Evolutionary conservation across 176 grass and related monocot genomes (phyloP).

Genomic region (Saccharum spontaneum): DNA sequence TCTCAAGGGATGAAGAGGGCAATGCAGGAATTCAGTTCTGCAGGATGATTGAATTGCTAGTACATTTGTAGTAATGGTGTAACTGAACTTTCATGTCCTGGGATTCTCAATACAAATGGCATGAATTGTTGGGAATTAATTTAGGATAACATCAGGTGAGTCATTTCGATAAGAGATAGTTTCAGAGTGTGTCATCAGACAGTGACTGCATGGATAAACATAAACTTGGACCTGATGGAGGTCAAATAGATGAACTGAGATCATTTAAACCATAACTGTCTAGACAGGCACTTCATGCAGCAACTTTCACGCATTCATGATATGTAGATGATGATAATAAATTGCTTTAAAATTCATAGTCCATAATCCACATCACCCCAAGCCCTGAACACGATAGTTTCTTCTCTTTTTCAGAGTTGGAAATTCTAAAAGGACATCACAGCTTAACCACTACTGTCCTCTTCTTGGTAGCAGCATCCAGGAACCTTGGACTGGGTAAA

Average conservation of each 20-base stretch:
- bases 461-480: conserved; percentile 44
- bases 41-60: conserved; percentile 1
- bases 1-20: conserved; percentile 17
- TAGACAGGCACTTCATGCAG: conserved; percentile 27
- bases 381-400: not conserved
- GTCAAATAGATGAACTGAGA: conserved; percentile 25
- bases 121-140: not conserved
- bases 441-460: conserved; percentile 47
- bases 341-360: not conserved
- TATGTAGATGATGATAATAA: not conserved
- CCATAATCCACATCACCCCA: conserved; percentile 15
- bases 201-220: conserved; percentile 36
- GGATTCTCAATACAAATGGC: conserved; percentile 1
- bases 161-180: not conserved
- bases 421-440: conserved; percentile 25
- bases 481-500: conserved; percentile 45
- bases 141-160: not conserved
- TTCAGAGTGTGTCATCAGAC: not conserved
- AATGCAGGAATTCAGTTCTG: conserved; percentile 24
- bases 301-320: conserved; percentile 14
- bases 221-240: conserved; percentile 6
- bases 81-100: not conserved
- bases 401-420: not conserved
- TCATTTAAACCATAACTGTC: conserved; percentile 13
- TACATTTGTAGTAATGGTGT: conserved; percentile 9